Evolutionary conservation across 352 stramenopile genomes (phyloP).

Genomic region (Blastocystis sp.): DNA sequence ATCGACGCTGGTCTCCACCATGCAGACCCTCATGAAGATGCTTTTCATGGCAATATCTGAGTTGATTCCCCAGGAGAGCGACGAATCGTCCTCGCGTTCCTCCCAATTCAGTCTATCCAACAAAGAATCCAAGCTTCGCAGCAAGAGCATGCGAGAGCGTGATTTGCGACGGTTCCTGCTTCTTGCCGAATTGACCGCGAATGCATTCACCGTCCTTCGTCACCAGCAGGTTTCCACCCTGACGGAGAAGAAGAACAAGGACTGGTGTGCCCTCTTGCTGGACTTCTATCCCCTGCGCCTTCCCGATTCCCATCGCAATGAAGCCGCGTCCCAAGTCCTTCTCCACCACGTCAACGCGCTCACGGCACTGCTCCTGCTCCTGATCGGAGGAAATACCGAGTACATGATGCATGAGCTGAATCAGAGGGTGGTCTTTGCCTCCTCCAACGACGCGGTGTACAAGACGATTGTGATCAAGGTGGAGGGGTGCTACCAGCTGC

Average conservation of each 20-base stretch:
- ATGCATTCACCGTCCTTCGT: neutral
- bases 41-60: conserved; percentile 15
- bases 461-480: conserved; percentile 41
- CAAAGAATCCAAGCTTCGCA: neutral
- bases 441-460: neutral
- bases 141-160: conserved; percentile 5
- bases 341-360: conserved; percentile 41
- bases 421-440: conserved; percentile 6
- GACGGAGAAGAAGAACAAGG: neutral
- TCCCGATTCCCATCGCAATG: conserved; percentile 39
- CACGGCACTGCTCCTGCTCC: neutral
- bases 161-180: conserved; percentile 8
- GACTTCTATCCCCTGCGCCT: conserved; percentile 49
- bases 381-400: neutral
- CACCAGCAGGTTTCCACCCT: neutral
- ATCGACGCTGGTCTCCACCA: neutral
- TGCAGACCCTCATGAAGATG: conserved; percentile 3
- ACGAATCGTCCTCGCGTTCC: neutral
- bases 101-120: neutral
- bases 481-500: conserved; percentile 1
- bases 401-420: neutral
- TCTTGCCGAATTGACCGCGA: conserved; percentile 16
- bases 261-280: conserved; percentile 21
- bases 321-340: neutral
- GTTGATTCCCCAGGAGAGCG: neutral